Base-by-base conservation (phyloP, 306 rosid species). In the Vachellia pachyceras region DNA sequence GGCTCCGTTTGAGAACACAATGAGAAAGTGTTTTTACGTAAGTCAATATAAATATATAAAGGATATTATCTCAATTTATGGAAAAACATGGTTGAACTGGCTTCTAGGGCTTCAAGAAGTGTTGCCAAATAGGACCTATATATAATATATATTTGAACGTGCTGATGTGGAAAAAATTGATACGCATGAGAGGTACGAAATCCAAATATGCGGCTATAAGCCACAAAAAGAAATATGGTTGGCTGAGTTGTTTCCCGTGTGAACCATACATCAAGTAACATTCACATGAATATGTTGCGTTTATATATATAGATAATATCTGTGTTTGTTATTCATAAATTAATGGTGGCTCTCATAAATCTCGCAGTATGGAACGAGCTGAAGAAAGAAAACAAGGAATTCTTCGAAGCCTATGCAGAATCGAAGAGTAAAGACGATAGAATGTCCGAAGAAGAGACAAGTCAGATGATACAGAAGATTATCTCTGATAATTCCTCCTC, bases 291-390 rank as follows among this genome's bases (percentile, higher is more conserved):
- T 78, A 0, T n/a, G 39, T 52, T 14, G 54, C 17, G 33, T 44
- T 10, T 57, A 75, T 36, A 18, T 79, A 57, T 58, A 7, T 41
- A 41, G 7, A 42, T 42, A 42, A 42, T 42, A 7, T 81, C 61
- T 20, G 11, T 13, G 14, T 29, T 33, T 61, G 20, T 40, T 39
- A 64, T 18, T 11, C 18, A 29, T 29, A 57, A n/a, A 41, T 71
- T 29, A 29, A 29, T 4, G 2, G 1, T 13, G 17, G 13, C 13
- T 49, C 33, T 7, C 3, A 35, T 18, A 10, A 4, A 54, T n/a
- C n/a, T 54, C 86, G 89, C 90, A 95, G 99, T 95, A 74, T 95
- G 99, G 99, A 95, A 85, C 36, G 99, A 90, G 77, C 58, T 95
- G 49, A 94, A 90, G 94, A 95, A 93, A 90, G 98, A 89, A 63